Percentiles rank a stretch among this genome's conserved stretches.
These are phyloP conservation scores for Porpolomopsis calyptriformis DNA, from an alignment of 768 basidiomycete species.

Conservation along the genomic window DNA sequence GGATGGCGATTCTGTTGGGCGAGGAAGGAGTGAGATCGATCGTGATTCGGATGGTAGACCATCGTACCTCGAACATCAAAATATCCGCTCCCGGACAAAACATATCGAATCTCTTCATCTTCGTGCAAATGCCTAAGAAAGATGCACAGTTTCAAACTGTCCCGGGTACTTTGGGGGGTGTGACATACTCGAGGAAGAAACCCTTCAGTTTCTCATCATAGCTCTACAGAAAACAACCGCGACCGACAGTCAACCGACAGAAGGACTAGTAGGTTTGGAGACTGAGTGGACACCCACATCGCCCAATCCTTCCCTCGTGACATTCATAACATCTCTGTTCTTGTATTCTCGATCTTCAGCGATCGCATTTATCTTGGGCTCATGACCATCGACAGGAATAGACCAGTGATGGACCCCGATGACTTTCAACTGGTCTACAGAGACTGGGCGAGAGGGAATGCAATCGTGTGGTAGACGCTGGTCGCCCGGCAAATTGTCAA, in stretches of 20 bases:
- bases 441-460: constrained; percentile 43
- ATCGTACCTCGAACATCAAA: constrained; percentile 82
- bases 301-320: constrained; percentile 70
- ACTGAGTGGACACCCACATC: constrained; percentile 35
- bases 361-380: constrained; percentile 46
- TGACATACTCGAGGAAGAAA: constrained; percentile 72
- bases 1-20: constrained; percentile 42
- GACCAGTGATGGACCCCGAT: constrained; percentile 61
- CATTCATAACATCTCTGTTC: constrained; percentile 72
- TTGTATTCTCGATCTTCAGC: constrained; percentile 68
- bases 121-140: constrained; percentile 71
- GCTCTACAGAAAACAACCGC: constrained; percentile 17
- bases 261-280: not conserved
- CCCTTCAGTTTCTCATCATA: constrained; percentile 76
- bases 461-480: constrained; percentile 76
- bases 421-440: constrained; percentile 33
- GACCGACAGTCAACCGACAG: no score
- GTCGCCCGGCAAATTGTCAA: constrained; percentile 66
- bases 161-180: not conserved
- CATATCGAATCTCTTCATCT: constrained; percentile 90
- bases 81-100: constrained; percentile 79
- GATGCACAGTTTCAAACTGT: not conserved
- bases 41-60: not conserved
- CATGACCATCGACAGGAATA: constrained; percentile 51
- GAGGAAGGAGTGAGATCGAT: not conserved